Evolutionary conservation across 1,284 basidiomycete species (phyloP).

Genomic region (Fomitopsis betulina): DNA sequence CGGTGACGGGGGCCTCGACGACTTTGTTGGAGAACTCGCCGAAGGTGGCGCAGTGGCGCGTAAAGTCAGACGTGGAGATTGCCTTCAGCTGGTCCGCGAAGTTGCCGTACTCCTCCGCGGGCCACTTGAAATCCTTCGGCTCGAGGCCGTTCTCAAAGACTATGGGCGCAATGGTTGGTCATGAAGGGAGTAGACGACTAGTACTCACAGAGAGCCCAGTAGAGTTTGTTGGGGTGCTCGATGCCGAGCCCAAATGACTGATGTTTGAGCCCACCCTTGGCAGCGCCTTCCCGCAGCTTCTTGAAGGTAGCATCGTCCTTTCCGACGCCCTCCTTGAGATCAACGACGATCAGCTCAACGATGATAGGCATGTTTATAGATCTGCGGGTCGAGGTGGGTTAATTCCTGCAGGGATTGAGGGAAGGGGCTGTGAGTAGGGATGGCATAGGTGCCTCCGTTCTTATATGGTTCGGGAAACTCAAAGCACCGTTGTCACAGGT

Average conservation of each 20-base stretch:
- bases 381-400: background rate
- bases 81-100: background rate
- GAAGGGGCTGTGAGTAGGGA: background rate
- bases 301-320: too few species aligned
- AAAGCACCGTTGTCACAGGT: too few species aligned
- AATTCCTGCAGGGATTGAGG: too few species aligned
- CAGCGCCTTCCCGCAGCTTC: too few species aligned
- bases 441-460: background rate
- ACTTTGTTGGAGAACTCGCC: background rate
- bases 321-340: too few species aligned
- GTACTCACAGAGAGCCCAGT: conserved; percentile 1
- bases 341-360: too few species aligned
- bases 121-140: conserved; percentile 8
- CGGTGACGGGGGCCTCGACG: conserved; percentile 1
- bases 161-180: background rate
- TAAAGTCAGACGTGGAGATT: background rate
- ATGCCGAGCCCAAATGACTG: too few species aligned
- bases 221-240: too few species aligned
- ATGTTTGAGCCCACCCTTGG: too few species aligned
- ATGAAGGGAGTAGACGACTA: background rate
- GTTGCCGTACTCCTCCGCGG: conserved; percentile 4
- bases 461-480: background rate
- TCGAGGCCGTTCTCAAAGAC: too few species aligned
- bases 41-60: conserved; percentile 1
- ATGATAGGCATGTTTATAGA: background rate